Percentiles rank a stretch among this genome's conserved stretches.
Evolutionary conservation across 1,284 basidiomycete genomes (phyloP).

Genomic region (Leucoagaricus sp.): DNA sequence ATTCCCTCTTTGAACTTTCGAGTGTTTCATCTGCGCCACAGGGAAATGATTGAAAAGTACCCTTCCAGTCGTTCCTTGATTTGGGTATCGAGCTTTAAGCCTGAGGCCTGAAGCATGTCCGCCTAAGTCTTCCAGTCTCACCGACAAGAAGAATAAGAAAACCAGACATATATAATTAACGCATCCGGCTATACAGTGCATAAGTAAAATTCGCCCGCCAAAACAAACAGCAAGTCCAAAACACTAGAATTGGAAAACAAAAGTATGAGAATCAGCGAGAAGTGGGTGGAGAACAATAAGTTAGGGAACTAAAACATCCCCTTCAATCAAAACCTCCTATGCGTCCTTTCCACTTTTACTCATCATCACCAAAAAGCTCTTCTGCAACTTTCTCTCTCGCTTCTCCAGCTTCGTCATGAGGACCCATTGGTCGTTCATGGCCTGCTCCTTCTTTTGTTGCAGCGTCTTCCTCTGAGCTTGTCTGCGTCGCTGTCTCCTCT

Average conservation of each 20-base stretch:
- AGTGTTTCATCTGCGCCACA: no score
- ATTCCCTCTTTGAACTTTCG: no score
- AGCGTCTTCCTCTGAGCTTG: conserved; percentile 11
- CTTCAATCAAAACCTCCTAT: neutral
- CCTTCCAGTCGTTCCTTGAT: no score
- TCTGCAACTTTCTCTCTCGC: conserved; percentile 11
- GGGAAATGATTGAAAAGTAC: no score
- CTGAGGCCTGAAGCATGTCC: no score
- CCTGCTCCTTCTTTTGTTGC: conserved; percentile 2
- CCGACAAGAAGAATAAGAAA: no score
- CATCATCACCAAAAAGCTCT: conserved; percentile 12
- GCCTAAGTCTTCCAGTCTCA: no score
- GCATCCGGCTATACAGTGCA: neutral
- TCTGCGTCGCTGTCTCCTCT: no score
- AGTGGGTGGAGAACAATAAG: no score
- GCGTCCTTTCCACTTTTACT: conserved; percentile 1
- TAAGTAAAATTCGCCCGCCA: no score
- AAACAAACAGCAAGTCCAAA: neutral
- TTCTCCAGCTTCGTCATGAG: conserved; percentile 11
- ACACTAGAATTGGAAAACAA: neutral
- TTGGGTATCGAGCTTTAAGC: no score
- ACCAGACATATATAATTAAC: neutral
- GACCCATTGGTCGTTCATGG: conserved; percentile 11
- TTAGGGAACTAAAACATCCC: no score
- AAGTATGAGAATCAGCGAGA: neutral